Evolutionary conservation across 768 basidiomycete species (phyloP).

Genomic region (Xerocomellus amylosporus): DNA sequence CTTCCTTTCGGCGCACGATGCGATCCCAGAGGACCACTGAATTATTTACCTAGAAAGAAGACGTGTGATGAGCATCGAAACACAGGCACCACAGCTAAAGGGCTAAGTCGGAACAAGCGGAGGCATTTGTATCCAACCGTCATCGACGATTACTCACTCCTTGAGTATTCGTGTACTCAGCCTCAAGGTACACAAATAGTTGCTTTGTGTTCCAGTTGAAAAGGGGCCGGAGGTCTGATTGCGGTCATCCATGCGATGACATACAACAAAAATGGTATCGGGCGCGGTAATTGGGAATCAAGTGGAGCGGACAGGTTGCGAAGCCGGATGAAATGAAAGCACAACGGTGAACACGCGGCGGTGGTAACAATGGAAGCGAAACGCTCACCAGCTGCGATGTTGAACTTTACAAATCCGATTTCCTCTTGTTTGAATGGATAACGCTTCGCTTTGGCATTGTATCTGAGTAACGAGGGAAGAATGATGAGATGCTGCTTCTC

Average conservation of each 20-base stretch:
- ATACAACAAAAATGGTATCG: conserved; percentile 1
- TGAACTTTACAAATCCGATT: conserved; percentile 76
- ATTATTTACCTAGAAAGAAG: conserved; percentile 54
- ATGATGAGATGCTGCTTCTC: conserved; percentile 15
- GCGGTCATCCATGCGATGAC: background rate
- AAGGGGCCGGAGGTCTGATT: conserved; percentile 71
- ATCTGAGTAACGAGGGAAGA: conserved; percentile 32
- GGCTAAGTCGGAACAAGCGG: conserved; percentile 15
- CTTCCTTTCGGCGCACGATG: conserved; percentile 77
- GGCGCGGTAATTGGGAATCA: conserved; percentile 14
- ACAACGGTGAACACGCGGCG: conserved; percentile 24
- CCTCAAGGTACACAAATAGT: conserved; percentile 81
- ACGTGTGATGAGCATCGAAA: conserved; percentile 7
- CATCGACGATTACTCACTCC: conserved; percentile 51
- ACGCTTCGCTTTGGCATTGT: conserved; percentile 47
- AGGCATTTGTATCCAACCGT: conserved; percentile 1
- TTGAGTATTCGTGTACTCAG: conserved; percentile 72
- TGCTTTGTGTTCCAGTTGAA: conserved; percentile 99
- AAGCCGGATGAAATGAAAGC: conserved; percentile 26
- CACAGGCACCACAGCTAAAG: conserved; percentile 17
- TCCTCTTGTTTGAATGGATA: conserved; percentile 67
- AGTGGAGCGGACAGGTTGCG: conserved; percentile 12
- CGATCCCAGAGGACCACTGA: conserved; percentile 90
- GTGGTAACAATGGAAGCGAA: conserved; percentile 27
- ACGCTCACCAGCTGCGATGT: conserved; percentile 69